phyloP scores from a whole-genome alignment of 2,329 filamentous ascomycete species.

The Ceratocystis harringtonii region DNA sequence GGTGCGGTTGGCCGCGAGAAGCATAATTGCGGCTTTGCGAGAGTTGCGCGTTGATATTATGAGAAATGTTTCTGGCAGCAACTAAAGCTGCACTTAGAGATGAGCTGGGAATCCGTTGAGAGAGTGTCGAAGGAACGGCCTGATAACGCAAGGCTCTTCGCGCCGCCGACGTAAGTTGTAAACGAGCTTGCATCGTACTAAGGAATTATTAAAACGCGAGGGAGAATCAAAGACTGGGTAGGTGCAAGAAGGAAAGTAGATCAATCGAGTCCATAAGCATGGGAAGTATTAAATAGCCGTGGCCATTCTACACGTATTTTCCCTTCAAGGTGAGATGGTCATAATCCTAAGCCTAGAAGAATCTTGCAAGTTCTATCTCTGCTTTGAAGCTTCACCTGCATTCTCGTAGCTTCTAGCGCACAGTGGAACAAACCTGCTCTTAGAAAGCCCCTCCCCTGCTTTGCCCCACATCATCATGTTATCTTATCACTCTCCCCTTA shows the following conservation, averaged over 20 bases:
- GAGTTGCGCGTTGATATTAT: not conserved
- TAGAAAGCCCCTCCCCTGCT: not conserved
- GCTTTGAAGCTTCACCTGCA: conserved; percentile 20
- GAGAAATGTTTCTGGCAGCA: conserved; percentile 26
- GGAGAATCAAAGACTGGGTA: conserved; percentile 5
- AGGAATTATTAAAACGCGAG: not conserved
- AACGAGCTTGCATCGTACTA: conserved; percentile 29
- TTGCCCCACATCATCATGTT: not conserved
- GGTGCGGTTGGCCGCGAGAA: conserved; percentile 58
- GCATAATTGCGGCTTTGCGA: conserved; percentile 38
- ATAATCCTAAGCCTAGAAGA: not conserved
- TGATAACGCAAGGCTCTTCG: conserved; percentile 22
- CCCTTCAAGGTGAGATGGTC: not conserved
- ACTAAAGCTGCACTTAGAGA: conserved; percentile 18
- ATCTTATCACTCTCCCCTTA: conserved; percentile 2
- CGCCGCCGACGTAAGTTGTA: conserved; percentile 27
- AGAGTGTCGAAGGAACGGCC: not conserved
- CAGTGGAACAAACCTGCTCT: not conserved
- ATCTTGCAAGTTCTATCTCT: conserved; percentile 1
- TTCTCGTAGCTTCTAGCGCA: conserved; percentile 30
- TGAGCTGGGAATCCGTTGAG: not conserved
- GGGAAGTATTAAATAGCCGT: conserved; percentile 1
- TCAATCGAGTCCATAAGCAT: not conserved
- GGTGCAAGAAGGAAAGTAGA: not conserved
- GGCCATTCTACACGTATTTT: conserved; percentile 6